Base-by-base conservation (phyloP, 1,284 basidiomycete species). In the Apiotrichum gracile region DNA sequence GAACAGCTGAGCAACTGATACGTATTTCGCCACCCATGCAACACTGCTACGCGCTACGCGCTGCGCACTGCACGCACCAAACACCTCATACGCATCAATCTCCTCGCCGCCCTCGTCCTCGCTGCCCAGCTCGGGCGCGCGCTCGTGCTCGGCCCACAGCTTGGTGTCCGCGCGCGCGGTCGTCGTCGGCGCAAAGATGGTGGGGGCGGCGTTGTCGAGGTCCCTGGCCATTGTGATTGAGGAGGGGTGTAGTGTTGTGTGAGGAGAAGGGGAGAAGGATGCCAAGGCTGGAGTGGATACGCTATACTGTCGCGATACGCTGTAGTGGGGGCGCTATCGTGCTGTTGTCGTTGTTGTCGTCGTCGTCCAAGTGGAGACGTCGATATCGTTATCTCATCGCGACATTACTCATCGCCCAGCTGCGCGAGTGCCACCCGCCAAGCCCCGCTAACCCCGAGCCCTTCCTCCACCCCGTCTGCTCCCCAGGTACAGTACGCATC, bases 51-150 rank as follows among this genome's bases (percentile, higher is more conserved):
- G 29, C 8, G 27, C 27, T 9, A 14, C 39, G 5, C 13, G 31
- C 31, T 13, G 9, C 12, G 2, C 9, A 31, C 31, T 14, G 31
- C 3, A 55, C 78, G 33, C 48, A 81, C 81, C 81, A 60, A 79
- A 82, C 5, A 82, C 76, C 63, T 82, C 81, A 46, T 80, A 77
- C 41, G 77, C 74, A 65, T 81, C 80, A 52, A 82, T 81, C 34
- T 81, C 80, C 57, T 87, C 85, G 2, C 77, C 49, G 25, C 63
- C 62, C 22, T 65, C 63, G 12, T 60, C 57, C 14, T 47, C 46
- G 24, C 44, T 31, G 17, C n/a, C 27, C 10, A 13, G 35, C 26
- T 44, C 56, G 16, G 55, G 26, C 40, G 21, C 39, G 19, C 27
- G 22, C 21, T 14, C 42, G 29, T 4, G 22, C 27, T 27, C 58